Evolutionary conservation across 345 rosid genomes (phyloP).

Genomic region (Iberis pinnata): DNA sequence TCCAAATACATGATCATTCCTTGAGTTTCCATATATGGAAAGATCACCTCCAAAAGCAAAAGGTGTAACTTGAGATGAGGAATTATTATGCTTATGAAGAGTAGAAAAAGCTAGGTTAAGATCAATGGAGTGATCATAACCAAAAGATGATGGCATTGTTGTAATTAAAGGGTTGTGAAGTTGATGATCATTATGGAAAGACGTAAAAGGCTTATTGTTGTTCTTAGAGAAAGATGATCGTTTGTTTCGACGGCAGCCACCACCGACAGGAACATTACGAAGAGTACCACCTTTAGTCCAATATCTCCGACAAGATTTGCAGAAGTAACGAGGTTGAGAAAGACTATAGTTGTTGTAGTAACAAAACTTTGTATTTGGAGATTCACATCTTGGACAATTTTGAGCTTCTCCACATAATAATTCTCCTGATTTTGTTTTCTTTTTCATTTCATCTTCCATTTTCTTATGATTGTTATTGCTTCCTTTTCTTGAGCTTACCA

Average conservation of each 20-base stretch:
- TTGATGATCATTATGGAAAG: conserved; percentile 30
- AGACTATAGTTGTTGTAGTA: conserved; percentile 90
- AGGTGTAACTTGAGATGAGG: conserved; percentile 33
- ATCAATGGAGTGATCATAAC: conserved; percentile 60
- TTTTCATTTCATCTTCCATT: conserved; percentile 44
- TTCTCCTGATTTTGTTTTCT: conserved; percentile 53
- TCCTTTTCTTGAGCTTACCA: conserved; percentile 46
- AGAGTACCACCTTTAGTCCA: conserved; percentile 89
- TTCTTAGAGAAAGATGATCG: conserved; percentile 43
- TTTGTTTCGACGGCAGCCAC: conserved; percentile 73
- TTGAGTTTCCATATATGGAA: conserved; percentile 43
- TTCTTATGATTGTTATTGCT: conserved; percentile 14
- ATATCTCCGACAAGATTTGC: conserved; percentile 78
- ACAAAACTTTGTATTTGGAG: conserved; percentile 80
- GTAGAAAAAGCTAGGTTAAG: conserved; percentile 70
- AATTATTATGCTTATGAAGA: conserved; percentile 40
- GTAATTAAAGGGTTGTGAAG: conserved; percentile 33
- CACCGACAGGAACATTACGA: conserved; percentile 78
- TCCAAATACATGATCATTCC: conserved; percentile 33
- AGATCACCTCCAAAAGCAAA: conserved; percentile 46
- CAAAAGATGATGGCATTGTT: conserved; percentile 32
- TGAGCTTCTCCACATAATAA: conserved; percentile 40
- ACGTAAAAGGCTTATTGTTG: conserved; percentile 34
- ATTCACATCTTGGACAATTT: conserved; percentile 70
- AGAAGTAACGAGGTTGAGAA: conserved; percentile 76